Evolutionary conservation across 2,329 filamentous ascomycete species (phyloP).

Genomic region (Aspergillus piperis): DNA sequence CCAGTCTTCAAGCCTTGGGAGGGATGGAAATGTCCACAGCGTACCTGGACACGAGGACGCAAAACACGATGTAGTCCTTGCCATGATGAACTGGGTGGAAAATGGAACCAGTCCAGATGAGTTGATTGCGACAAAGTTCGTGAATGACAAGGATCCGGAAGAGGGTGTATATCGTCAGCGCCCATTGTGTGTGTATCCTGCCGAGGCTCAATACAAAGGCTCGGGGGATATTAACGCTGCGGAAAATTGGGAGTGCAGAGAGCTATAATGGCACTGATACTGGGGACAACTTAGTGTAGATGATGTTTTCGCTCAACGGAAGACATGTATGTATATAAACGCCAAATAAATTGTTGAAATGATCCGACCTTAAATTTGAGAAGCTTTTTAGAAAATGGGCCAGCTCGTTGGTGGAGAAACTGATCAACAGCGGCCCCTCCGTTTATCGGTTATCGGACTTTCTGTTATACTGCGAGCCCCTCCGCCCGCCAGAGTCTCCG

Average conservation of each 20-base stretch:
- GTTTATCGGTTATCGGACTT: conserved; percentile 1
- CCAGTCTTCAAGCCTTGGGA: background rate
- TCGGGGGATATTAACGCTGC: background rate
- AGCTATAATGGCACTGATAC: too few species aligned
- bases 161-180: conserved; percentile 5
- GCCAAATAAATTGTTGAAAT: background rate
- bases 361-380: background rate
- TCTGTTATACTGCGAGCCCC: background rate
- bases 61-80: conserved; percentile 19
- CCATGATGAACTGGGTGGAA: conserved; percentile 24
- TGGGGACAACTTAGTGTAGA: background rate
- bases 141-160: background rate
- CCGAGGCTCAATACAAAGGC: background rate
- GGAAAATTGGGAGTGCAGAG: background rate
- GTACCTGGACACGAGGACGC: conserved; percentile 11
- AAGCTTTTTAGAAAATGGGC: background rate
- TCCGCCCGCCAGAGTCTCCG: background rate
- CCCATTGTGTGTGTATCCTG: background rate
- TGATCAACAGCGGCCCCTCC: background rate
- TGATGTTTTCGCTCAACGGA: background rate
- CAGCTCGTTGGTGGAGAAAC: conserved; percentile 10
- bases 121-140: conserved; percentile 18
- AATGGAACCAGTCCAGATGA: conserved; percentile 15
- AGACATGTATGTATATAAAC: background rate
- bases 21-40: background rate